Conservation (phyloP, 371 early-diverging fungal genomes). For the Haplosporangium sp. region DNA sequence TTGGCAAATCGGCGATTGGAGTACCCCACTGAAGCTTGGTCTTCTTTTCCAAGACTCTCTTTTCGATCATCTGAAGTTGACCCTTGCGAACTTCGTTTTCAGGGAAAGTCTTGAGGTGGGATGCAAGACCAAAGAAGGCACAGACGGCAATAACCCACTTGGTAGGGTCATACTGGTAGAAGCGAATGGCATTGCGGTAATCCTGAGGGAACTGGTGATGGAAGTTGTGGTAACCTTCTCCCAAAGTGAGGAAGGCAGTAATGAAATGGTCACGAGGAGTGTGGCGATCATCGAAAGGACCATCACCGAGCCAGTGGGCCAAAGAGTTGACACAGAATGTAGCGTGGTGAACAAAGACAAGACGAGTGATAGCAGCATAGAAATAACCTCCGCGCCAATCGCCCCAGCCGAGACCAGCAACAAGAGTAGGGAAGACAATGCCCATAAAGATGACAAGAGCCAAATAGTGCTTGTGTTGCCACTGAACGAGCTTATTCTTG, state of each 20-base stretch:
- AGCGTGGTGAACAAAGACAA: conserved; percentile 92
- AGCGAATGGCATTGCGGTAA: conserved; percentile 94
- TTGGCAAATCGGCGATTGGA: conserved; percentile 79
- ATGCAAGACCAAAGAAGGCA: conserved; percentile 83
- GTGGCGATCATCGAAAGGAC: conserved; percentile 84
- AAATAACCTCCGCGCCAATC: conserved; percentile 95
- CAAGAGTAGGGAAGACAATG: conserved; percentile 84
- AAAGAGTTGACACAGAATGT: conserved; percentile 97
- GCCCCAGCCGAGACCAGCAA: conserved; percentile 93
- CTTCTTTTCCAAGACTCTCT: conserved; percentile 79
- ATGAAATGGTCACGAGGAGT: conserved; percentile 88
- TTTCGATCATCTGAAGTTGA: conserved; percentile 85
- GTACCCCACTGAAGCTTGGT: conserved; percentile 82
- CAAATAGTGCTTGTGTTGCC: conserved; percentile 90
- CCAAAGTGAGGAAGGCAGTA: conserved; percentile 85
- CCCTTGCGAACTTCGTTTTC: conserved; percentile 93
- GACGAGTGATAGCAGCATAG: conserved; percentile 84
- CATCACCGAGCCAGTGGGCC: conserved; percentile 86
- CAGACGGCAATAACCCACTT: conserved; percentile 91
- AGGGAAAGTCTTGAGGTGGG: conserved; percentile 91
- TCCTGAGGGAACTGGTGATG: conserved; percentile 98
- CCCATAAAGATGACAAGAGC: conserved; percentile 78
- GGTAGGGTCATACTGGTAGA: conserved; percentile 96
- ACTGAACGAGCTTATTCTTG: conserved; percentile 80
- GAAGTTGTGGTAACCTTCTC: conserved; percentile 94